Evolutionary conservation across 139 green algal genomes (phyloP).

Genomic region (Edaphochlamys debaryana): DNA sequence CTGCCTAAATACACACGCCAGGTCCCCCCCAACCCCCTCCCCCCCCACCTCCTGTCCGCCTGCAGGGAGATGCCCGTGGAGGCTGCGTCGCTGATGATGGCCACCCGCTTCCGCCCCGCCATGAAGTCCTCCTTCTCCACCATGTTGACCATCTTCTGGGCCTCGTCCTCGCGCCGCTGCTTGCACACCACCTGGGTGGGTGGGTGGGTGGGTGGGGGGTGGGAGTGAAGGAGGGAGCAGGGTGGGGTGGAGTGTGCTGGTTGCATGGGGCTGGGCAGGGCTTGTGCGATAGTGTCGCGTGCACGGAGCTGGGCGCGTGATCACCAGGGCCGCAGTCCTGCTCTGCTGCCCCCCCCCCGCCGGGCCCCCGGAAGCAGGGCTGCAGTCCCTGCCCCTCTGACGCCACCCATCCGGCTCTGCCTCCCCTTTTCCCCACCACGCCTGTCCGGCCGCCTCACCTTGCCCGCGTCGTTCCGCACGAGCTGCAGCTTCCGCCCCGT

Average conservation of each 20-base stretch:
- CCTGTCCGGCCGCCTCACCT: conserved; percentile 19
- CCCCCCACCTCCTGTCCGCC: conserved; percentile 64
- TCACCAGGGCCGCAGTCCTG: too few species aligned
- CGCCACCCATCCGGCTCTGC: too few species aligned
- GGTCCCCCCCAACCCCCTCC: background rate
- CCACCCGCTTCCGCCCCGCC: conserved; percentile 67
- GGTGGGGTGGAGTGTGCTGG: background rate
- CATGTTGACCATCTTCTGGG: conserved; percentile 75
- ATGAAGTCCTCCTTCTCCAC: conserved; percentile 80
- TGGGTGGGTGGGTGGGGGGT: too few species aligned
- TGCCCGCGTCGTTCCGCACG: conserved; percentile 49
- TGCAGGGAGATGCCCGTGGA: conserved; percentile 87
- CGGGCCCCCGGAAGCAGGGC: too few species aligned
- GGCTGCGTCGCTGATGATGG: conserved; percentile 82
- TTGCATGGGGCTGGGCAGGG: background rate
- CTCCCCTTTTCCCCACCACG: background rate
- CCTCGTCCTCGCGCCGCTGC: conserved; percentile 48
- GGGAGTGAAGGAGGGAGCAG: background rate
- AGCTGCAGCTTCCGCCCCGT: conserved; percentile 69
- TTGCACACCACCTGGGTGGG: too few species aligned
- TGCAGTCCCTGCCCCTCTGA: too few species aligned
- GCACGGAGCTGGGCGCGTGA: too few species aligned
- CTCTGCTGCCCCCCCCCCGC: too few species aligned
- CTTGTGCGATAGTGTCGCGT: too few species aligned
- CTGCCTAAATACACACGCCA: background rate